Percentiles rank a stretch among this genome's conserved stretches.
Evolutionary conservation across 208 protist species (phyloP).

Genomic region (Leishmania guyanensis): DNA sequence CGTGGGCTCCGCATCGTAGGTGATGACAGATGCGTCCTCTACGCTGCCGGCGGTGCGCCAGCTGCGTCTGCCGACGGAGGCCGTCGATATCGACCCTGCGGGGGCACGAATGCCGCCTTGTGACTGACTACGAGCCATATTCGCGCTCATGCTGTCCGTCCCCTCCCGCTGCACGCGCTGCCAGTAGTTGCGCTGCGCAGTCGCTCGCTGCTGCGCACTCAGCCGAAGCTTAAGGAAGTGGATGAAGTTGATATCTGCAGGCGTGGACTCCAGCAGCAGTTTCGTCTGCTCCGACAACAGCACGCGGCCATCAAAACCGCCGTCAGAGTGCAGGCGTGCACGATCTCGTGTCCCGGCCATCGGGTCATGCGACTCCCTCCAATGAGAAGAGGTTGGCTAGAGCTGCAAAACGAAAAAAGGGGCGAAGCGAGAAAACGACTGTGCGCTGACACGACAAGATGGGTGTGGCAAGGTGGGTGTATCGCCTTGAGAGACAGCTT

Average conservation of each 20-base stretch:
- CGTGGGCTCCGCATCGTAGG: not conserved
- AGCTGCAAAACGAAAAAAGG: not conserved
- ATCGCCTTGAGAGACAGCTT: not conserved
- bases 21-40: not conserved
- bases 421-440: not conserved
- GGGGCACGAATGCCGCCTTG: slow-evolving; percentile 1
- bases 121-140: not conserved
- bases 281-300: slow-evolving; percentile 69
- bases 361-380: not conserved
- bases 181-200: slow-evolving; percentile 71
- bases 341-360: slow-evolving; percentile 6
- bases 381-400: not conserved
- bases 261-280: slow-evolving; percentile 50
- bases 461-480: not conserved
- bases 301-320: slow-evolving; percentile 43
- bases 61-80: not conserved
- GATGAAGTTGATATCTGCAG: slow-evolving; percentile 68
- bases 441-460: not conserved
- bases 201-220: slow-evolving; percentile 60
- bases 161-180: slow-evolving; percentile 23
- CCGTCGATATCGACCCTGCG: not conserved
- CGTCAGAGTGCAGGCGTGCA: not conserved
- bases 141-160: not conserved
- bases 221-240: slow-evolving; percentile 67
- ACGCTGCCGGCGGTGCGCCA: not conserved